These are phyloP conservation scores for Hypoxylon sp. DNA, from an alignment of 2,329 filamentous ascomycete species.

Conservation along the genomic window DNA sequence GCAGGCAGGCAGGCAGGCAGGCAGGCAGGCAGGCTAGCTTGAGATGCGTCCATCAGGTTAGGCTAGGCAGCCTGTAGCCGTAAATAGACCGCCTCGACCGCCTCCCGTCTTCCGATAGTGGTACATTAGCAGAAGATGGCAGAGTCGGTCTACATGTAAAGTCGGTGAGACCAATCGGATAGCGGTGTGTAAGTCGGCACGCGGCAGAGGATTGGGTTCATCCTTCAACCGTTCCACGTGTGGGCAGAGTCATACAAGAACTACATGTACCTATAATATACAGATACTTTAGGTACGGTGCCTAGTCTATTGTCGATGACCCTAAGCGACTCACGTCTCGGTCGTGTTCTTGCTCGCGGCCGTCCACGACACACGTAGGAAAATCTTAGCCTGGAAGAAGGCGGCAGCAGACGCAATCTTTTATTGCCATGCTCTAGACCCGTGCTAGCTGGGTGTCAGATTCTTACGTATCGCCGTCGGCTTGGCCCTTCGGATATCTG, in stretches of 20 bases:
- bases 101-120: constrained; percentile 5
- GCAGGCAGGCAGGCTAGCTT: no score
- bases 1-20: no score
- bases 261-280: constrained; percentile 7
- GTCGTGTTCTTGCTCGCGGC: not conserved
- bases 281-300: constrained; percentile 8
- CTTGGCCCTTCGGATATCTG: not conserved
- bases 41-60: no score
- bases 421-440: not conserved
- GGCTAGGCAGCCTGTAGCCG: no score
- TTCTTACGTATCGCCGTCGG: not conserved
- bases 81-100: not conserved
- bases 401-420: not conserved
- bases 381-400: not conserved
- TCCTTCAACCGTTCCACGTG: constrained; percentile 30
- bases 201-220: constrained; percentile 5
- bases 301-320: no score
- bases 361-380: not conserved
- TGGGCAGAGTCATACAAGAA: constrained; percentile 30
- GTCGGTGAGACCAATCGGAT: constrained; percentile 29
- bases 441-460: not conserved
- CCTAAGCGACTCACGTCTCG: not conserved
- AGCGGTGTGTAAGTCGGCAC: constrained; percentile 21
- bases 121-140: not conserved
- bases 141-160: constrained; percentile 17